A percentile compares a stretch with the other conserved stretches of the same genome.
These are phyloP conservation scores for Trichosanthes cucumerina DNA, from an alignment of 306 rosid genomes.

Conservation along the genomic window DNA sequence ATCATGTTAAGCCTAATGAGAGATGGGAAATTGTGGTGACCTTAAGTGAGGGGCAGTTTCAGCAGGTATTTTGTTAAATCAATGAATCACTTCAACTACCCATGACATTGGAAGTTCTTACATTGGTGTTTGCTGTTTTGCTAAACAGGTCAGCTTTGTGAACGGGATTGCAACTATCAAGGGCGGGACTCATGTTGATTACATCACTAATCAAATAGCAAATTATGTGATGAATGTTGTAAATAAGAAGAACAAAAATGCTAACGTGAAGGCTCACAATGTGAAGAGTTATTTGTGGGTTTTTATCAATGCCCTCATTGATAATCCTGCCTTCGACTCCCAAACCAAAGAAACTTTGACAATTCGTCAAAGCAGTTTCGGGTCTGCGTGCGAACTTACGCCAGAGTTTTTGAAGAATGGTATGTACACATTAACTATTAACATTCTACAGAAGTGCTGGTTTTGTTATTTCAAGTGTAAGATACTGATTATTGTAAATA, in stretches of 20 bases:
- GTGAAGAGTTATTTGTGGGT: slow-evolving; percentile 94
- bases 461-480: not conserved
- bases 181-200: slow-evolving; percentile 95
- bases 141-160: slow-evolving; percentile 80
- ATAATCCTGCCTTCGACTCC: slow-evolving; percentile 95
- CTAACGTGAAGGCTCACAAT: slow-evolving; percentile 80
- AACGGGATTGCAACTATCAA: slow-evolving; percentile 75
- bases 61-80: slow-evolving; percentile 41
- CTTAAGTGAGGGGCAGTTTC: slow-evolving; percentile 89
- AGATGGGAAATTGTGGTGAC: slow-evolving; percentile 90
- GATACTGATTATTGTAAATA: not conserved
- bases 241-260: slow-evolving; percentile 86
- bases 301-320: slow-evolving; percentile 86
- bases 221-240: slow-evolving; percentile 62
- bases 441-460: not conserved
- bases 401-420: slow-evolving; percentile 72
- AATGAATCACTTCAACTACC: too few species aligned
- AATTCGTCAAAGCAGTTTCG: slow-evolving; percentile 69
- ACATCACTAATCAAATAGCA: slow-evolving; percentile 71
- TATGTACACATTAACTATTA: slow-evolving; percentile 12
- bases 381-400: slow-evolving; percentile 76
- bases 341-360: slow-evolving; percentile 94
- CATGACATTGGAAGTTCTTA: not conserved
- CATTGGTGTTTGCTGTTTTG: not conserved
- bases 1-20: slow-evolving; percentile 55